phyloP scores from a whole-genome alignment of 352 stramenopile species.

The Globisporangium emineosum region DNA sequence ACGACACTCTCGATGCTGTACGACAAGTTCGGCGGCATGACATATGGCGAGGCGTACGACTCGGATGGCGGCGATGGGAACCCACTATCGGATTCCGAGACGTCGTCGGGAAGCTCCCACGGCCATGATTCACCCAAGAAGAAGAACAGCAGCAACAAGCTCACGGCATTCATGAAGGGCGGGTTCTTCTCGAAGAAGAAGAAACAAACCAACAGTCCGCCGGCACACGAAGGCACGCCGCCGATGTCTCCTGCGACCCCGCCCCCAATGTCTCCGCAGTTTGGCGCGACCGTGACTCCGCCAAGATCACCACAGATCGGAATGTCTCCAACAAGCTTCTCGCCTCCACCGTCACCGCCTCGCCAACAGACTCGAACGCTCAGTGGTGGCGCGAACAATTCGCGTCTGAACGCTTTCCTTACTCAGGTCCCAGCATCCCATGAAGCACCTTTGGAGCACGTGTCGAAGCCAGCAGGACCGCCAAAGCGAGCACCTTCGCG shows the following conservation, averaged over 20 bases:
- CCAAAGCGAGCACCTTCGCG: conserved; percentile 42
- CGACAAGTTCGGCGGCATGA: conserved; percentile 71
- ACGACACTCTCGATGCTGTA: conserved; percentile 83
- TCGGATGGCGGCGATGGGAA: conserved; percentile 33
- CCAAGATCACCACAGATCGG: conserved; percentile 15
- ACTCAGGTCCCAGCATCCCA: conserved; percentile 64
- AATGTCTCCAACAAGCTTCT: conserved; percentile 15
- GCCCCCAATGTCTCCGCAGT: conserved; percentile 46
- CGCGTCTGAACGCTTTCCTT: conserved; percentile 73
- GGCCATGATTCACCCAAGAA: conserved; percentile 49
- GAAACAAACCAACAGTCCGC: conserved; percentile 28
- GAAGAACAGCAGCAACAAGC: conserved; percentile 60
- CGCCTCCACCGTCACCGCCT: conserved; percentile 16
- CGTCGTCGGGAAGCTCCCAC: conserved; percentile 56
- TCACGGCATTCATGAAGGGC: conserved; percentile 78
- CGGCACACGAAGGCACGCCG: conserved; percentile 50
- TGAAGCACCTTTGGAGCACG: conserved; percentile 55
- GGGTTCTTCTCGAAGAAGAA: conserved; percentile 77
- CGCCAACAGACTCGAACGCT: conserved; percentile 37
- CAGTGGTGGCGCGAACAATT: conserved; percentile 48
- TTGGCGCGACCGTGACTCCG: conserved; percentile 23
- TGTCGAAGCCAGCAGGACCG: conserved; percentile 51
- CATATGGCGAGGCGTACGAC: conserved; percentile 51
- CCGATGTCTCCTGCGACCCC: conserved; percentile 47
- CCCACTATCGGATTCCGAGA: conserved; percentile 73